Evolutionary conservation across 371 early-diverging fungal species (phyloP).

Genomic region (Mortierella sp.): DNA sequence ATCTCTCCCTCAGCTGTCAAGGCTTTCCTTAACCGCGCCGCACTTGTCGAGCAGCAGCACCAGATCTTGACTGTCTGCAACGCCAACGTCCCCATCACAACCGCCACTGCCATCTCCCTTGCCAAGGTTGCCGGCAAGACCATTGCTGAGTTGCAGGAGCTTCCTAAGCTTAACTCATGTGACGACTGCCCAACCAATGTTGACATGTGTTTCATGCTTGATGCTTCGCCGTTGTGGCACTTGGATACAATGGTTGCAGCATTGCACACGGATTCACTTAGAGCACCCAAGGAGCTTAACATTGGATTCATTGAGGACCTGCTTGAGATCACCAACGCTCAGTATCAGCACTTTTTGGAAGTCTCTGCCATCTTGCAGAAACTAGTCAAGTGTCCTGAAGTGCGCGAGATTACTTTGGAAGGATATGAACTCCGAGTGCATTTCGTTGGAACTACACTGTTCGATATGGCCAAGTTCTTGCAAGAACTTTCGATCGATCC

Average conservation of each 20-base stretch:
- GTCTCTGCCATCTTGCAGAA: slow-evolving; percentile 48
- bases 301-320: slow-evolving; percentile 38
- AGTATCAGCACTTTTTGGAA: slow-evolving; percentile 55
- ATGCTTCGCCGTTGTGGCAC: slow-evolving; percentile 55
- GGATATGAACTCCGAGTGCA: slow-evolving; percentile 54
- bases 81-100: slow-evolving; percentile 32
- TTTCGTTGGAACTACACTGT: slow-evolving; percentile 45
- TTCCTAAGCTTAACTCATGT: slow-evolving; percentile 37
- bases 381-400: slow-evolving; percentile 43
- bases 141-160: slow-evolving; percentile 24
- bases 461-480: slow-evolving; percentile 46
- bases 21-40: slow-evolving; percentile 48
- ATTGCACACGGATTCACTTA: slow-evolving; percentile 50
- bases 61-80: slow-evolving; percentile 38
- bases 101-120: slow-evolving; percentile 41
- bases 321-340: slow-evolving; percentile 46
- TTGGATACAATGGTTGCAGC: slow-evolving; percentile 56
- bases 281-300: slow-evolving; percentile 47
- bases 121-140: slow-evolving; percentile 52
- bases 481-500: slow-evolving; percentile 39
- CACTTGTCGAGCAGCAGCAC: slow-evolving; percentile 50
- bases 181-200: slow-evolving; percentile 51
- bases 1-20: slow-evolving; percentile 28
- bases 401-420: slow-evolving; percentile 45
- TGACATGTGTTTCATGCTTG: slow-evolving; percentile 54